Percentiles rank a stretch among this genome's conserved stretches.
These are phyloP conservation scores for Suillus ampliporus DNA, from an alignment of 768 basidiomycete genomes.

Conservation along the genomic window DNA sequence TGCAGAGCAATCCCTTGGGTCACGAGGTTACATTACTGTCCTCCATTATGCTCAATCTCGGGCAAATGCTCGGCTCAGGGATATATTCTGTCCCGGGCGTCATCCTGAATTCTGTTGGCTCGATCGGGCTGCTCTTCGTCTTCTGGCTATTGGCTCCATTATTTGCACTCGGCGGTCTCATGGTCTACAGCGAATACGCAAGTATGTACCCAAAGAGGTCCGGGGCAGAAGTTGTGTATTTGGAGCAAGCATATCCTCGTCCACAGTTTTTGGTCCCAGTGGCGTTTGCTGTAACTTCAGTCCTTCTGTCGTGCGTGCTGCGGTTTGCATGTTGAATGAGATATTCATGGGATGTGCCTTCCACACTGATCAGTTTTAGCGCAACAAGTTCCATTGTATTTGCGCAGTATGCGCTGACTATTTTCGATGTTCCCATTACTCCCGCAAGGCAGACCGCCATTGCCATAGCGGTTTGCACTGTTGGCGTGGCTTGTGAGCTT, in stretches of 20 bases:
- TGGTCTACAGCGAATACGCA: slow-evolving; percentile 47
- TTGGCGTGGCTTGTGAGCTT: slow-evolving; percentile 24
- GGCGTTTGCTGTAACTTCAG: slow-evolving; percentile 43
- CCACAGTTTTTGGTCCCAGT: slow-evolving; percentile 44
- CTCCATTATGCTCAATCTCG: slow-evolving; percentile 11
- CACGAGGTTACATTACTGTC: slow-evolving; percentile 12
- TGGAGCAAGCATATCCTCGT: slow-evolving; percentile 36
- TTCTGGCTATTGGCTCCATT: slow-evolving; percentile 11
- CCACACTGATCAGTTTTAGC: slow-evolving; percentile 16
- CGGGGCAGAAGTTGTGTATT: slow-evolving; percentile 54
- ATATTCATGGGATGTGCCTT: neutral
- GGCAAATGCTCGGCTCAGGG: slow-evolving; percentile 11
- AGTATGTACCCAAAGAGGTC: slow-evolving; percentile 55
- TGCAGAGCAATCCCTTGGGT: slow-evolving; percentile 11
- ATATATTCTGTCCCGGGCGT: slow-evolving; percentile 13
- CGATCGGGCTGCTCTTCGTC: slow-evolving; percentile 7
- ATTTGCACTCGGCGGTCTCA: slow-evolving; percentile 12
- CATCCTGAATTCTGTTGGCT: slow-evolving; percentile 13
- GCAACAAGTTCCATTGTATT: slow-evolving; percentile 31
- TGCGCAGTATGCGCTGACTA: slow-evolving; percentile 30
- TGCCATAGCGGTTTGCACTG: slow-evolving; percentile 28
- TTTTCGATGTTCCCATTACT: slow-evolving; percentile 25
- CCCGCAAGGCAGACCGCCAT: slow-evolving; percentile 23
- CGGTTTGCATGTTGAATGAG: neutral
- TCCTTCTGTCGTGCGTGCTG: slow-evolving; percentile 30